A percentile compares a stretch with the other conserved stretches of the same genome.
These are phyloP conservation scores for Pholiota microspora DNA, from an alignment of 768 basidiomycete species.

Conservation along the genomic window DNA sequence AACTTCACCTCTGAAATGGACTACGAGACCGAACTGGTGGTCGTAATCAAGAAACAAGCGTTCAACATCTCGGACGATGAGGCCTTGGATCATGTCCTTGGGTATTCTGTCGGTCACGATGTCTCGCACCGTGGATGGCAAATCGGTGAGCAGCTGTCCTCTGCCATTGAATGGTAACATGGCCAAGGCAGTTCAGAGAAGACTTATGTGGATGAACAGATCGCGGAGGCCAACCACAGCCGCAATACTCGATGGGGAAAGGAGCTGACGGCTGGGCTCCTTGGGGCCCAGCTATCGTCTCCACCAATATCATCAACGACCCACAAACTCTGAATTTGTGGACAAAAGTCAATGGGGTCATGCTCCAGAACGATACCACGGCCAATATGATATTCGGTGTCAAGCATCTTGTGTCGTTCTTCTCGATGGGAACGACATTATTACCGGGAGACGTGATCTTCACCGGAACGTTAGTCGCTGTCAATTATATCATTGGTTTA, in stretches of 20 bases:
- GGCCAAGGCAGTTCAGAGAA: no score
- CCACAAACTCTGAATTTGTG: slow-evolving; percentile 39
- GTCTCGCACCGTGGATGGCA: slow-evolving; percentile 45
- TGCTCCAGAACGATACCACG: slow-evolving; percentile 37
- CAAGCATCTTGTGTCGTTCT: slow-evolving; percentile 37
- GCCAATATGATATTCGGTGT: slow-evolving; percentile 43
- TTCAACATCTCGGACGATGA: slow-evolving; percentile 41
- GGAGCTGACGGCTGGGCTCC: slow-evolving; percentile 42
- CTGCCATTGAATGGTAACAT: background rate
- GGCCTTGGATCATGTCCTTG: slow-evolving; percentile 40
- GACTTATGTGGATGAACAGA: slow-evolving; percentile 13
- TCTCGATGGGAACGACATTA: slow-evolving; percentile 42
- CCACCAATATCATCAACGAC: slow-evolving; percentile 34
- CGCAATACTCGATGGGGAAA: slow-evolving; percentile 43
- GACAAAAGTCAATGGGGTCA: slow-evolving; percentile 39
- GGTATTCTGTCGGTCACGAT: slow-evolving; percentile 38
- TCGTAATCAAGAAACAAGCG: slow-evolving; percentile 39
- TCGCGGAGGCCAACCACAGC: slow-evolving; percentile 38
- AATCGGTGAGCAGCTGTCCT: slow-evolving; percentile 17
- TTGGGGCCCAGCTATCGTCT: slow-evolving; percentile 38
- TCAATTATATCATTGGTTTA: background rate
- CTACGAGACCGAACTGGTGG: slow-evolving; percentile 40
- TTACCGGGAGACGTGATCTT: slow-evolving; percentile 42
- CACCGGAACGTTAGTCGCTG: slow-evolving; percentile 36
- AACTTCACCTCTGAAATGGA: slow-evolving; percentile 41